Evolutionary conservation across 805 yeast genomes (phyloP), one percentile per base, ranked within the genome.

Genomic region (Candida peoriensis): DNA sequence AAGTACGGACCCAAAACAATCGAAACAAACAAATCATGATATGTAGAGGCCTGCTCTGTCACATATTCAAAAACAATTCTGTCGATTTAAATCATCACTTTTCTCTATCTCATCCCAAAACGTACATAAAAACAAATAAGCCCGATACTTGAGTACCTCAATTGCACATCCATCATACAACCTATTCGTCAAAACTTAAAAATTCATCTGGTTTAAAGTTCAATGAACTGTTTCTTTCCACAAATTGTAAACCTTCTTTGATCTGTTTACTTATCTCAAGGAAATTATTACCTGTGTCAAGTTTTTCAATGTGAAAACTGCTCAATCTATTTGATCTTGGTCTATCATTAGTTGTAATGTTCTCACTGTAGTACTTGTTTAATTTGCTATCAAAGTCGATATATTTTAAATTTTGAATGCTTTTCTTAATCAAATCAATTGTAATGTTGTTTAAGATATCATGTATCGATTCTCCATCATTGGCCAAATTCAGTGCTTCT

Each of bases 391-490:
- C 48, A 11, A 42, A 19, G 20, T 46, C 32, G 3, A 50, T 42
- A 17, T 43, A 48, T 22, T 46, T 36, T n/a, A 50, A 20, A 24
- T 46, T 41, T 9, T 41, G 38, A 7, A 50, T 49, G 22, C 48
- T 40, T 24, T 43, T 43, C 23, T 47, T 47, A 9, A 48, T 41
- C 28, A 50, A 33, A 17, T 49, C 52, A 10, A 49, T 42, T 3
- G 52, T 41, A 14, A 42, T 36, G 4, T 30, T 34, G 31, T 50
- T 48, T 7, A 50, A 33, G n/a, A 47, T 41, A 3, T 37, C 23
- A 16, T 36, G 33, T n/a, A 52, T 52, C 8, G 57, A 50, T 31
- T 42, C 44, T 0, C 57, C 57, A 15, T 47, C 47, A 15, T 41
- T 39, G 1, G 54, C 50, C 3, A 52, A 28, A 7, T 36, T 26